These are phyloP conservation scores for Kwoniella bestiolae DNA, from an alignment of 768 basidiomycete genomes.

Conservation along the genomic window DNA sequence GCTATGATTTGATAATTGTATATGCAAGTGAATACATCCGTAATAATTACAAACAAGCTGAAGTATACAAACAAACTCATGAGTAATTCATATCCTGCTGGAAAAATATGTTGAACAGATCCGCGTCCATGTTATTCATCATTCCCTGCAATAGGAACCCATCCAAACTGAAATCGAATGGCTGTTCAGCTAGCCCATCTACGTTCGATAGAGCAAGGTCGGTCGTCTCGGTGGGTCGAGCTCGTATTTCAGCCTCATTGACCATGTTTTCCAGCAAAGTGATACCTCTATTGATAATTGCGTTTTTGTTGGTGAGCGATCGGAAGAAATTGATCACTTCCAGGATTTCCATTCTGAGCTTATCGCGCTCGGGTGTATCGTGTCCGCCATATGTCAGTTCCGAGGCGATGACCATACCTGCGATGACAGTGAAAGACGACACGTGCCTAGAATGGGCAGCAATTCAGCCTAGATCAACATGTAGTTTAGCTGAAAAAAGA, in stretches of 20 bases:
- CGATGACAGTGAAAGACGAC: constrained; percentile 24
- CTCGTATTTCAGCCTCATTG: constrained; percentile 15
- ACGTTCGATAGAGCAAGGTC: too few relatives aligned
- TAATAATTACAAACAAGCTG: background rate
- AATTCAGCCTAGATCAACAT: background rate
- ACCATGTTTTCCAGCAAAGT: constrained; percentile 25
- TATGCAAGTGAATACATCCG: too few relatives aligned
- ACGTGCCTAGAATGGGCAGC: constrained; percentile 14
- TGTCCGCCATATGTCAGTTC: constrained; percentile 21
- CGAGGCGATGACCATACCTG: constrained; percentile 25
- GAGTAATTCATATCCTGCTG: constrained; percentile 8
- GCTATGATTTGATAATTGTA: background rate
- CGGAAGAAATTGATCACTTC: constrained; percentile 15
- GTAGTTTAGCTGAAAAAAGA: background rate
- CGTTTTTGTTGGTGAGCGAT: constrained; percentile 10
- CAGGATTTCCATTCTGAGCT: constrained; percentile 11
- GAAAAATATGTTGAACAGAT: constrained; percentile 23
- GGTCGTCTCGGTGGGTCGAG: background rate
- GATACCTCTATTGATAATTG: constrained; percentile 25
- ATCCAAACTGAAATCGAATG: background rate
- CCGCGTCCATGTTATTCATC: constrained; percentile 1
- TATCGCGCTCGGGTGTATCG: background rate
- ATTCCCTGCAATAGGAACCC: constrained; percentile 3
- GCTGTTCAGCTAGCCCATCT: background rate
- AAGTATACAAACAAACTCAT: background rate